Evolutionary conservation across 1,284 basidiomycete genomes (phyloP), one percentile per base, ranked within the genome.

Genomic region (Ustilago sp.): DNA sequence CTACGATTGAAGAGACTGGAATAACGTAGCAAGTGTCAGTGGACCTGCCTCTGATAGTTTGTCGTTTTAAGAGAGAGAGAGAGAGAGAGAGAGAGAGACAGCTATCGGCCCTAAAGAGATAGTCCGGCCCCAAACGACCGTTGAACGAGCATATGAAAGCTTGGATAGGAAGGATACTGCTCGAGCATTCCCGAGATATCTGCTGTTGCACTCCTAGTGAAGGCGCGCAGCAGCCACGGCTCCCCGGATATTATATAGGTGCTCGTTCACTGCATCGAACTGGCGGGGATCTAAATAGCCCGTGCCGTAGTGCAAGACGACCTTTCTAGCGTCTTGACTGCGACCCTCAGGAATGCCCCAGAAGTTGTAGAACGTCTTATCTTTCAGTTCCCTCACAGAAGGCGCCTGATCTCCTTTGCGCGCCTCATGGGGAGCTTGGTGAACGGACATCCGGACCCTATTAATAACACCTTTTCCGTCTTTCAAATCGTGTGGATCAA

Each of bases 271-370:
- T 28, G 2, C 23, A 0, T 28, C 3, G 23, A 28, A 28, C 0
- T 28, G 0, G 0, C 9, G 0, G 43, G 19, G n/a, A 8, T 59
- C 35, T 1, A 48, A 8, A 59, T 34, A 48, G 31, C 45, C 57
- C 8, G 11, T 36, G 12, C 57, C 57, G 19, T 35, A 59, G 32
- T 58, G 56, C 15, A 35, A 4, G 19, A 59, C 1, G 1, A 4
- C 2, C 1, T 17, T 36, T 13, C 0, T 2, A 6, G 8, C 4
- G 34, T 13, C 19, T 3, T 0, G 31, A 7, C 0, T 3, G 2
- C 19, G 57, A 28, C 35, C 35, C 7, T 36, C 47, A n/a, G 45
- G 43, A 28, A 59, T 34, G n/a, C 57, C 57, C 43, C 47, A 59
- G 35, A 59, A 48, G 34, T 38, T 59, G 11, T 38, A 59, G 3